A percentile compares a stretch with the other conserved stretches of the same genome.
Conservation (phyloP, 1,139 yeast genomes). For the Casaregolazyma lundiana region DNA sequence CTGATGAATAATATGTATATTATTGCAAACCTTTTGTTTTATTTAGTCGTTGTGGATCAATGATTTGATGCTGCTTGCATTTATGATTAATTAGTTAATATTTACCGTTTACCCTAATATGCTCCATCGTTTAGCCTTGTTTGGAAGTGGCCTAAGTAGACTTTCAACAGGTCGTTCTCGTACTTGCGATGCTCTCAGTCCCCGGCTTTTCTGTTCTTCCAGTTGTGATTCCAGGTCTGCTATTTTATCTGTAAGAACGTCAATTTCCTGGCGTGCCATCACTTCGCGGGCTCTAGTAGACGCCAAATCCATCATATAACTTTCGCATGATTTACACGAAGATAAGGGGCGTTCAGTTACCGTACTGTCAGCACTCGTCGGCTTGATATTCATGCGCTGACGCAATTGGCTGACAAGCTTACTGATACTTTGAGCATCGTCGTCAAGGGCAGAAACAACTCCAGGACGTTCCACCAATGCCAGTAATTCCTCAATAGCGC, state of each 20-base stretch:
- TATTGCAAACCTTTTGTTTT: background rate
- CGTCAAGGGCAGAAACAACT: background rate
- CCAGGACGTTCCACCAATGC: slow-evolving; percentile 13
- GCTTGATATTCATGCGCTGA: slow-evolving; percentile 10
- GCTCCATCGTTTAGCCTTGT: slow-evolving; percentile 8
- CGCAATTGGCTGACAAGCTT: slow-evolving; percentile 9
- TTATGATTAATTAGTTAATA: background rate
- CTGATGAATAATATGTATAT: background rate
- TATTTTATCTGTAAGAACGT: slow-evolving; percentile 27
- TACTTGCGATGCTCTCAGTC: background rate
- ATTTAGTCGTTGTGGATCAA: too few relatives aligned
- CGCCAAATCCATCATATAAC: slow-evolving; percentile 31
- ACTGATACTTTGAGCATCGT: background rate
- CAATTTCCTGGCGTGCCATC: slow-evolving; percentile 31
- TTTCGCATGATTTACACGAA: slow-evolving; percentile 28
- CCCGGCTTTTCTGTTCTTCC: background rate
- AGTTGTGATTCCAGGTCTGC: slow-evolving; percentile 4
- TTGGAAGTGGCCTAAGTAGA: slow-evolving; percentile 4
- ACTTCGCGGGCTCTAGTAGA: slow-evolving; percentile 30
- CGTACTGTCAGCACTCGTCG: background rate
- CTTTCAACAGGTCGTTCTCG: background rate
- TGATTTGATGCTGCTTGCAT: too few relatives aligned
- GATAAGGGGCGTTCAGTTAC: background rate
- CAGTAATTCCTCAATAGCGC: slow-evolving; percentile 15
- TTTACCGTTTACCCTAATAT: slow-evolving; percentile 4